These are phyloP conservation scores for Lolium perenne DNA, from an alignment of 176 grass and related monocot species.

Conservation along the genomic window DNA sequence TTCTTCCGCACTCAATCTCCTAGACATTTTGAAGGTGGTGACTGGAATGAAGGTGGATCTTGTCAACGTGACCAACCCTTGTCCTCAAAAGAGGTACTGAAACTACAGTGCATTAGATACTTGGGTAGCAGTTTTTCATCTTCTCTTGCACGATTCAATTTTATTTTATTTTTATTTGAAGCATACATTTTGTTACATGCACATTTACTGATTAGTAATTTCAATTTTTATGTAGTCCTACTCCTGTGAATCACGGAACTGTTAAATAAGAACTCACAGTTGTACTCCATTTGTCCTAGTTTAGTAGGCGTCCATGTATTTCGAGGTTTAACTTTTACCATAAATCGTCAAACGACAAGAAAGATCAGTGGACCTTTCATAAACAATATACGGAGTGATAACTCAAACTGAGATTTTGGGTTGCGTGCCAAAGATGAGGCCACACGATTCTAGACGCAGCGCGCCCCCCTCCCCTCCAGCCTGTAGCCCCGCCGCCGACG, in stretches of 20 bases:
- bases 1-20: constrained; percentile 91
- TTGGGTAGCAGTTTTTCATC: constrained; percentile 10
- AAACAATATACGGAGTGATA: too few species aligned
- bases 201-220: background rate
- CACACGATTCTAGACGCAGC: too few species aligned
- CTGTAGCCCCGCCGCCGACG: too few species aligned
- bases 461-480: too few species aligned
- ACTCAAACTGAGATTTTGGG: too few species aligned
- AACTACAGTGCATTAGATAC: background rate
- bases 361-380: too few species aligned
- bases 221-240: constrained; percentile 15
- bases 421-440: too few species aligned
- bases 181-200: constrained; percentile 8
- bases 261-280: background rate
- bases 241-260: background rate
- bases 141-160: background rate
- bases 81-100: constrained; percentile 55
- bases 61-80: constrained; percentile 66
- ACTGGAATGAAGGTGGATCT: constrained; percentile 84
- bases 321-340: background rate
- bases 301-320: background rate
- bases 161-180: background rate
- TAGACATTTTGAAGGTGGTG: constrained; percentile 94
- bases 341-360: background rate
- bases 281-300: background rate